These are phyloP conservation scores for Xenosphaeropsis pyriputrescens DNA, from an alignment of 2,329 filamentous ascomycete species.

Conservation along the genomic window DNA sequence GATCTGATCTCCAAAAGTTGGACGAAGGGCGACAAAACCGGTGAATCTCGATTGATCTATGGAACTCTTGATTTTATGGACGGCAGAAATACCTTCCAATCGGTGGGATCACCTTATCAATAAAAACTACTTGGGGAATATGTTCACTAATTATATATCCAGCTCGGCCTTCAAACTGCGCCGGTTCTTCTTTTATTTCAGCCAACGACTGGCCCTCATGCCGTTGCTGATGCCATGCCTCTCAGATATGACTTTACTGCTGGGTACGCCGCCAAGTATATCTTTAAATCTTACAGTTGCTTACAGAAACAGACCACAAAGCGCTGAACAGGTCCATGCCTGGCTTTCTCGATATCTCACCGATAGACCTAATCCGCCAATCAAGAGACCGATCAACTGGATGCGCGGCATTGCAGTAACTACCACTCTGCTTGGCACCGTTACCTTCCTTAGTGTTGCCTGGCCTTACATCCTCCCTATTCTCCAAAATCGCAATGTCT, in stretches of 20 bases:
- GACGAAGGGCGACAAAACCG: slow-evolving; percentile 68
- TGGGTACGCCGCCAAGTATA: slow-evolving; percentile 39
- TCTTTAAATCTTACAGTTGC: slow-evolving; percentile 3
- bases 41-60: slow-evolving; percentile 60
- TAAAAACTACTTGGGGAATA: no score
- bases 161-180: slow-evolving; percentile 90
- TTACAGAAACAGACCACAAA: slow-evolving; percentile 38
- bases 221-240: slow-evolving; percentile 53
- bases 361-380: slow-evolving; percentile 60
- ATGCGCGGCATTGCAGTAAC: slow-evolving; percentile 53
- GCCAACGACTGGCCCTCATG: slow-evolving; percentile 69
- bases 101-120: slow-evolving; percentile 37
- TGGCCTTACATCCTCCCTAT: slow-evolving; percentile 71
- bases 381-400: slow-evolving; percentile 82
- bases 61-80: slow-evolving; percentile 78
- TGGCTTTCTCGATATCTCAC: slow-evolving; percentile 73
- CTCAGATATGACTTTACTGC: slow-evolving; percentile 71
- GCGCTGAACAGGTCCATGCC: slow-evolving; percentile 61
- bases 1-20: slow-evolving; percentile 76
- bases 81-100: slow-evolving; percentile 74
- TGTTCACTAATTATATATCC: slow-evolving; percentile 1
- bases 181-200: slow-evolving; percentile 81
- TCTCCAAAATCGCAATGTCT: slow-evolving; percentile 80
- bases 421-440: slow-evolving; percentile 52
- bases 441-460: slow-evolving; percentile 55